phyloP scores from a whole-genome alignment of 2,329 filamentous ascomycete species.

The Drechslerella coelobrocha region DNA sequence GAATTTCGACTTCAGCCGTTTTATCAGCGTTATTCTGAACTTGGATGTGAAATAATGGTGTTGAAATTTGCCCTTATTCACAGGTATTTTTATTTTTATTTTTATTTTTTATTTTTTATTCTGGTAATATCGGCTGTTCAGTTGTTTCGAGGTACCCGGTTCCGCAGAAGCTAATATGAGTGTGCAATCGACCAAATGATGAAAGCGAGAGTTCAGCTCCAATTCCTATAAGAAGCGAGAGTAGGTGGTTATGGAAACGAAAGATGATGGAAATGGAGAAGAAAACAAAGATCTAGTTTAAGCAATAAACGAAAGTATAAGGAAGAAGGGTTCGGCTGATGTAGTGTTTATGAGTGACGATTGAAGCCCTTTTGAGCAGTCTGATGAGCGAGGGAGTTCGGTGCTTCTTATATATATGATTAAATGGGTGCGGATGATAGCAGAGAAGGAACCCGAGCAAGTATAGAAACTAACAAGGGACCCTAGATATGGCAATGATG shows the following conservation, averaged over 20 bases:
- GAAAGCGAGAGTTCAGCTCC: background rate
- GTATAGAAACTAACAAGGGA: conserved; percentile 12
- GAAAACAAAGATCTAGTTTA: background rate
- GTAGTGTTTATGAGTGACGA: conserved; percentile 9
- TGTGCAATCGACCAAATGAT: no score
- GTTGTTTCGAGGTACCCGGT: no score
- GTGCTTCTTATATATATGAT: conserved; percentile 29
- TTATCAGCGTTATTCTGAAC: no score
- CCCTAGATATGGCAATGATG: conserved; percentile 18
- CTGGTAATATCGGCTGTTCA: no score
- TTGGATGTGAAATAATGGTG: no score
- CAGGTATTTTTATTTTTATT: no score
- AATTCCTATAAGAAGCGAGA: background rate
- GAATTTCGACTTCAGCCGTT: no score
- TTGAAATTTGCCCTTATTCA: no score
- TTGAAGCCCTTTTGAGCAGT: background rate
- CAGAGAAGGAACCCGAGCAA: conserved; percentile 16
- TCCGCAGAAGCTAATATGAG: no score
- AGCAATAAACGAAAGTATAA: conserved; percentile 19
- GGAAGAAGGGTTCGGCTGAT: conserved; percentile 9
- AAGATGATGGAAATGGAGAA: conserved; percentile 23
- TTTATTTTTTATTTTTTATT: no score
- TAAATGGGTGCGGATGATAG: conserved; percentile 1
- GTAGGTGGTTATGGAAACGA: background rate
- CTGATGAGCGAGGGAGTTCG: conserved; percentile 12